Conservation (phyloP, 305 asterid species). For the Solanum hybrid region DNA sequence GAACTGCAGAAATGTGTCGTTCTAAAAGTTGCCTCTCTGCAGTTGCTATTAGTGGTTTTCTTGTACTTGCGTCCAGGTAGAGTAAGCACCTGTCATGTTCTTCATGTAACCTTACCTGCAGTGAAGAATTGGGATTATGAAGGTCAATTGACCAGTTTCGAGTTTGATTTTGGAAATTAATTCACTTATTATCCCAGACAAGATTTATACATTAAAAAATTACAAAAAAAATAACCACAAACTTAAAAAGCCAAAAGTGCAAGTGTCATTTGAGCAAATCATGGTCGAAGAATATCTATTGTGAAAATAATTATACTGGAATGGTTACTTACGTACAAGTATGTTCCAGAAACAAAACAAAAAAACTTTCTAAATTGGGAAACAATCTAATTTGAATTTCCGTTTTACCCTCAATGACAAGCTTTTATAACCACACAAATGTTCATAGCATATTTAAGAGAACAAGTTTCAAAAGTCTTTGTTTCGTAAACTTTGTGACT, state of each 20-base stretch:
- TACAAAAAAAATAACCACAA: background rate
- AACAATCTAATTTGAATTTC: background rate
- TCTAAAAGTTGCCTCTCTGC: conserved; percentile 87
- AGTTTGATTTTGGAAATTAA: background rate
- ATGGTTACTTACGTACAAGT: background rate
- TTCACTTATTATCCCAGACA: background rate
- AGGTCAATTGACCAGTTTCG: background rate
- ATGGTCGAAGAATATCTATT: background rate
- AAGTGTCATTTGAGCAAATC: background rate
- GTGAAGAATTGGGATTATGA: background rate
- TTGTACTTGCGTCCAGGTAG: conserved; percentile 77
- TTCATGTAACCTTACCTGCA: conserved; percentile 86
- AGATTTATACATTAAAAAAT: background rate
- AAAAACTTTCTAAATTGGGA: background rate
- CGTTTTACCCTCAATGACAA: background rate
- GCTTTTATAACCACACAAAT: background rate
- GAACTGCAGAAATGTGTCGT: conserved; percentile 66
- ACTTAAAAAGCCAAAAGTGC: background rate
- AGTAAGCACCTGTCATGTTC: conserved; percentile 90
- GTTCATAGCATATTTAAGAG: background rate
- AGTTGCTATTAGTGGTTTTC: conserved; percentile 81
- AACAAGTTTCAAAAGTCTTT: background rate
- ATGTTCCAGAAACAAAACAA: background rate
- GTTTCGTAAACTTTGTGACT: background rate
- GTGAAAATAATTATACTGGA: background rate